Base-by-base conservation (phyloP, 2,329 filamentous ascomycete species). In the Epichloe glyceriae region DNA sequence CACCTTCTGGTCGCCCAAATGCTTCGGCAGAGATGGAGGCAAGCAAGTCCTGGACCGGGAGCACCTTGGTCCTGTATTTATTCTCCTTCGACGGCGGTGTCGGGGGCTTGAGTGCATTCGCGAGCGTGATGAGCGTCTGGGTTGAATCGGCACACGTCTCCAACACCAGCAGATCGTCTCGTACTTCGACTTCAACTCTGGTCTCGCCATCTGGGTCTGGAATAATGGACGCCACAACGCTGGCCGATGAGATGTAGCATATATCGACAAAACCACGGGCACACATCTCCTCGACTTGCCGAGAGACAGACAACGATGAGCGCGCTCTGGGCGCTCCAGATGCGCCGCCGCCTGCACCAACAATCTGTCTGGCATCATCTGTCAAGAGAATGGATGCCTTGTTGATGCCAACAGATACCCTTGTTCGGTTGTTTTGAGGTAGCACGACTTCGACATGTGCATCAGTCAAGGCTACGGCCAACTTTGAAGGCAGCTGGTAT, bases 61-160 rank as follows among this genome's bases (percentile, higher is more conserved):
- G 82, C 3, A 95, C 78, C 54, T 91, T 80, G 0, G 90, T 96
- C 37, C 87, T 79, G 64, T 95, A 98, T 62, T 93, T 93, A 56
- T 83, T 79, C 57, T 86, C 83, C 54, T 85, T 88, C 60, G 80
- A 91, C 1, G 90, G 88, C 0, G 89, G 85, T 7, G 81, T 83
- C 1, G 93, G 91, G 4, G 91, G 93, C 38, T 83, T 82, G 4
- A 98, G 73, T 0, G 85, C 89, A 60, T 86, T 88, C 15, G 90
- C 70, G 41, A 95, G 76, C 2, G 79, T 76, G 49, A 95, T 84
- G 14, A 98, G 74, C 0, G 93, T 98, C 64, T 96, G 89, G 0
- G 89, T 97, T 2, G 93, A 98, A 67, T 98, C 93, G 33, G 93
- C 93, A 61, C 94, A 98, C 1, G 90, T 94, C 66, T 98, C 93